Base-by-base conservation (phyloP, 441 rosid species). In the Pelargonium australe region DNA sequence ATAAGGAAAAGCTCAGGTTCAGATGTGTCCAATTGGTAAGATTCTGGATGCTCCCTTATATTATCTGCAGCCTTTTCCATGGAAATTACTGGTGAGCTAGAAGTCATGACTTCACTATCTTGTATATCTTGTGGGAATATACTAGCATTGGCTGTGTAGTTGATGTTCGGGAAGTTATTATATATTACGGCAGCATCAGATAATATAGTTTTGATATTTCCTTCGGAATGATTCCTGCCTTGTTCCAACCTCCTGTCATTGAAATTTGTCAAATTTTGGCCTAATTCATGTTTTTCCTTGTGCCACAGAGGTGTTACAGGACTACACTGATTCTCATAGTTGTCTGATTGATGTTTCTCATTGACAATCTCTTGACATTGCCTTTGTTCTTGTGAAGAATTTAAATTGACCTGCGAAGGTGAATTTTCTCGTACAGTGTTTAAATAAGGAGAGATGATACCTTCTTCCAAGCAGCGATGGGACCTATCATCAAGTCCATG, bases 401-500 rank as follows among this genome's bases (percentile, higher is more conserved):
- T 76, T 67, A 86, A 75, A 62, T 72, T 63, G 66, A 81, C 82
- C 55, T 76, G 71, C 43, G 72, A 76, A 37, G 81, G 86, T 64
- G 81, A 69, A 58, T 77, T 81, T 62, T 79, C 81, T 75, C 79
- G 72, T 70, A 72, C 77, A 74, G 75, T 63, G 61, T 76, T 78
- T 70, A 79, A 68, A 4, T 73, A 67, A 55, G 67, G 75, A 44
- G 78, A 72, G 53, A 70, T 72, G 65, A 72, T 60, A 63, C 60
- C 79, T 74, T 72, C 73, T 47, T 80, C 87, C 73, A 82, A 69
- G 34, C 68, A 62, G 66, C 68, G 66, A 58, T 64, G 76, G 16
- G 80, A 75, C 73, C 70, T 81, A 70, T 78, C 82, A 66, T 83
- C 80, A 66, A 75, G 82, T 61, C 70, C 85, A 47, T 74, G 85